Conservation (phyloP, 495 filamentous ascomycete genomes). For the Cercophora sp. region DNA sequence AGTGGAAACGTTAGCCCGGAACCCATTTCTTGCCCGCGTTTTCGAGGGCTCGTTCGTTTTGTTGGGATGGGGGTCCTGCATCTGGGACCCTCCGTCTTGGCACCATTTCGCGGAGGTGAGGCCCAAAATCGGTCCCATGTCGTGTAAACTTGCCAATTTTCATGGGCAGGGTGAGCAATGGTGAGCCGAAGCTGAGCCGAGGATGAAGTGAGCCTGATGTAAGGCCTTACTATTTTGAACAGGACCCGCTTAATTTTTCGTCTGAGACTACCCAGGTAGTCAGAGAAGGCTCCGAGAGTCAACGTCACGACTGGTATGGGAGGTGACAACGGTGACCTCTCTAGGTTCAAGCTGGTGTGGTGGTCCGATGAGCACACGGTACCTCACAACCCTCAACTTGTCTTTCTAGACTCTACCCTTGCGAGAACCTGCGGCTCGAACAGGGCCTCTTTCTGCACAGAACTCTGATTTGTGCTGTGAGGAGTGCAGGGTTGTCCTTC, state of each 20-base stretch:
- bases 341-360: not conserved
- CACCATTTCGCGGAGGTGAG: not conserved
- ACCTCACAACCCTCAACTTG: not conserved
- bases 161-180: not conserved
- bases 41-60: too few relatives aligned
- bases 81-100: not conserved
- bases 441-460: not conserved
- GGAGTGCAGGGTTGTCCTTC: conserved; percentile 1
- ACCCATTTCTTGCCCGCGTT: too few relatives aligned
- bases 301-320: not conserved
- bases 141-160: not conserved
- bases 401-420: not conserved
- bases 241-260: too few relatives aligned
- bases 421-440: not conserved
- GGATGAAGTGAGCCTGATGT: not conserved
- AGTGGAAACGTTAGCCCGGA: too few relatives aligned
- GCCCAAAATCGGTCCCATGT: not conserved
- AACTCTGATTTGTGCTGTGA: conserved; percentile 2
- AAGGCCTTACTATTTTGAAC: too few relatives aligned
- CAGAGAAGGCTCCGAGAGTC: not conserved
- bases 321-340: not conserved
- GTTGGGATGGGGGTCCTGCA: not conserved
- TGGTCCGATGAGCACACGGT: not conserved
- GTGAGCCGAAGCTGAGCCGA: not conserved
- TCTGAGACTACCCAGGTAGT: not conserved